These are phyloP conservation scores for Fonsecaea pugnacius DNA, from an alignment of 2,329 filamentous ascomycete genomes.

Conservation along the genomic window DNA sequence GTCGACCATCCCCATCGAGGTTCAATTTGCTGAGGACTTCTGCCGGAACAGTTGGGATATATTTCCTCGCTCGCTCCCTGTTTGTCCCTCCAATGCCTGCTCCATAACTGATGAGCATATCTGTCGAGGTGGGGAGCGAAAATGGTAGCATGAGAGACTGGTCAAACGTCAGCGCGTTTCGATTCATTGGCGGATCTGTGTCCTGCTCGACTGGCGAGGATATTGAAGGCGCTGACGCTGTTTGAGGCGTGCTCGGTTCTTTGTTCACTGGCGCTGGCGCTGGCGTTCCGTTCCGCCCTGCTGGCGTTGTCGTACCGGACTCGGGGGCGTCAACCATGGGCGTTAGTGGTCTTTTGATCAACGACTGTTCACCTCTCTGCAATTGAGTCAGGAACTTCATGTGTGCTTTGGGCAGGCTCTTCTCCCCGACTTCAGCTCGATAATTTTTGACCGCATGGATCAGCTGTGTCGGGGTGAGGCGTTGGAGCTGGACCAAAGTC, in stretches of 20 bases:
- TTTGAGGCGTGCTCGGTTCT: constrained; percentile 31
- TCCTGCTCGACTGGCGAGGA: constrained; percentile 28
- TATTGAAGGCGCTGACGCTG: constrained; percentile 21
- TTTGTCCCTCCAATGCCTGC: constrained; percentile 93
- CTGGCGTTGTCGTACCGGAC: constrained; percentile 28
- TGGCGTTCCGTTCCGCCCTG: constrained; percentile 23
- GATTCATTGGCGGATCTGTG: constrained; percentile 37
- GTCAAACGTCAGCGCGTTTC: constrained; percentile 71
- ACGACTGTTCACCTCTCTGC: constrained; percentile 69
- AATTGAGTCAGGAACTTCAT: constrained; percentile 82
- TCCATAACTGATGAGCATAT: constrained; percentile 95
- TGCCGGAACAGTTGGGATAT: constrained; percentile 90
- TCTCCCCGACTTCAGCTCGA: constrained; percentile 92
- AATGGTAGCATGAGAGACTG: constrained; percentile 93
- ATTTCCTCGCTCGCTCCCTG: constrained; percentile 87
- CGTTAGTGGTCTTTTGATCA: constrained; percentile 53
- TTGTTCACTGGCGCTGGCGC: constrained; percentile 16
- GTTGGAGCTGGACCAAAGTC: constrained; percentile 85
- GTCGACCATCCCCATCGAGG: constrained; percentile 31
- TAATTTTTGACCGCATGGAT: constrained; percentile 93
- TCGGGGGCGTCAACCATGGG: constrained; percentile 49
- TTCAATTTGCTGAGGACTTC: constrained; percentile 84
- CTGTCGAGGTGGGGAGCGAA: constrained; percentile 89
- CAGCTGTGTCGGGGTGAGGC: constrained; percentile 82
- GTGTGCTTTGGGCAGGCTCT: constrained; percentile 82